phyloP scores from a whole-genome alignment of 192 early-diverging fungal species.

The Coemansia sp. region DNA sequence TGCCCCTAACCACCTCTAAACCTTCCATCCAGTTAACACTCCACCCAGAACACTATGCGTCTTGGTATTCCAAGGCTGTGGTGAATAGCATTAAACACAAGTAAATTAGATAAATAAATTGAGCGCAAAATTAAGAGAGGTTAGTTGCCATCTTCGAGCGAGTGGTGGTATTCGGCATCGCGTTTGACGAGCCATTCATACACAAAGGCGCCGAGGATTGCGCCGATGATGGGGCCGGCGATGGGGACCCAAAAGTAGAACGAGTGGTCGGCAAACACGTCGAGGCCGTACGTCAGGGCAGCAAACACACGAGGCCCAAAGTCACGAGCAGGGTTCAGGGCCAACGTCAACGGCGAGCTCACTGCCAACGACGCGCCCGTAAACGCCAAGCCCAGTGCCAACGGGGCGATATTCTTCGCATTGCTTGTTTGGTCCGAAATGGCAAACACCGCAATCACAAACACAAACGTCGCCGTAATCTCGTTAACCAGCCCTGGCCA shows the following conservation, averaged over 20 bases:
- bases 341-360: conserved; percentile 58
- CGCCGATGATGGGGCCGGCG: conserved; percentile 62
- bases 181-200: conserved; percentile 60
- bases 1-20: too few species aligned
- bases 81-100: too few species aligned
- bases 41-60: too few species aligned
- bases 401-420: conserved; percentile 47
- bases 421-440: conserved; percentile 58
- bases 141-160: conserved; percentile 36
- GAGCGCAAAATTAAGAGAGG: background rate
- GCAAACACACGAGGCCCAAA: conserved; percentile 72
- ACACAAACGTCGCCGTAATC: conserved; percentile 59
- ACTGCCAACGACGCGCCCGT: conserved; percentile 56
- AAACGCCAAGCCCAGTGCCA: conserved; percentile 60
- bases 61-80: too few species aligned
- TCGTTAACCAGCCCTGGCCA: conserved; percentile 52
- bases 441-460: conserved; percentile 60
- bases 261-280: conserved; percentile 59
- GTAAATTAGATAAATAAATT: too few species aligned
- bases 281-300: conserved; percentile 59
- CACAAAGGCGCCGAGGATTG: conserved; percentile 53
- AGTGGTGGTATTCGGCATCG: conserved; percentile 32
- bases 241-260: conserved; percentile 73
- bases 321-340: conserved; percentile 73
- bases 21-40: too few species aligned